A percentile compares a stretch with the other conserved stretches of the same genome.
Conservation (phyloP, 805 yeast genomes). For the Schizosaccharomyces osmophilus region DNA sequence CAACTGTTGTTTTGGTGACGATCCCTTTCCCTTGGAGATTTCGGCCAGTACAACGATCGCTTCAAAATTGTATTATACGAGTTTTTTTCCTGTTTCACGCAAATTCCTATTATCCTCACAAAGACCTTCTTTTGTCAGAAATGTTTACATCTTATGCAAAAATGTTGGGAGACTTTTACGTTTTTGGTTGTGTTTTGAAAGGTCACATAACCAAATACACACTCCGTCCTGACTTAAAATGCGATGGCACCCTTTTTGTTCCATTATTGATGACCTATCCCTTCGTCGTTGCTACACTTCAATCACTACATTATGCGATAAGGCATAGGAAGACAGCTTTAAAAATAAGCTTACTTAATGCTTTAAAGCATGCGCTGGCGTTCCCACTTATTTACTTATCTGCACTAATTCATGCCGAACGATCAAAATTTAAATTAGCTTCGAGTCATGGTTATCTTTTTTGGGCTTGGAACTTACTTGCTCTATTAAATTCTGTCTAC, state of each 20-base stretch:
- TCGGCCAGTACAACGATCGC: background rate
- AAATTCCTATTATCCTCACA: background rate
- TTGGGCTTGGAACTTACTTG: constrained; percentile 17
- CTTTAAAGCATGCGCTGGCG: constrained; percentile 48
- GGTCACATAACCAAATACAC: constrained; percentile 8
- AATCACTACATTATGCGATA: constrained; percentile 49
- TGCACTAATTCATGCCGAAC: constrained; percentile 8
- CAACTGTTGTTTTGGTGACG: background rate
- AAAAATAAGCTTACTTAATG: constrained; percentile 33
- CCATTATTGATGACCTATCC: constrained; percentile 28
- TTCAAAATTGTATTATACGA: background rate
- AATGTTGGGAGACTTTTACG: constrained; percentile 46
- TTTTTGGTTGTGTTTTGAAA: constrained; percentile 25
- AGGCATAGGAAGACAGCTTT: constrained; percentile 14
- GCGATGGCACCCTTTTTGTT: constrained; percentile 17
- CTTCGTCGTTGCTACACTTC: constrained; percentile 48
- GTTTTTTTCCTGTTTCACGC: background rate
- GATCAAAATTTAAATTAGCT: background rate
- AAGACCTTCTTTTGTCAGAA: constrained; percentile 62
- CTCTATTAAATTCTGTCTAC: constrained; percentile 44
- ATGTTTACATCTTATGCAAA: constrained; percentile 60
- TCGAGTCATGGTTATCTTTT: constrained; percentile 3
- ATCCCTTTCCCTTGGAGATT: background rate
- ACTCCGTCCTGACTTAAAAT: constrained; percentile 14
- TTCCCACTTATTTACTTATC: constrained; percentile 25